Percentiles rank a stretch among this genome's conserved stretches.
Evolutionary conservation across 306 rosid genomes (phyloP).

Genomic region (Ceratonia siliqua): DNA sequence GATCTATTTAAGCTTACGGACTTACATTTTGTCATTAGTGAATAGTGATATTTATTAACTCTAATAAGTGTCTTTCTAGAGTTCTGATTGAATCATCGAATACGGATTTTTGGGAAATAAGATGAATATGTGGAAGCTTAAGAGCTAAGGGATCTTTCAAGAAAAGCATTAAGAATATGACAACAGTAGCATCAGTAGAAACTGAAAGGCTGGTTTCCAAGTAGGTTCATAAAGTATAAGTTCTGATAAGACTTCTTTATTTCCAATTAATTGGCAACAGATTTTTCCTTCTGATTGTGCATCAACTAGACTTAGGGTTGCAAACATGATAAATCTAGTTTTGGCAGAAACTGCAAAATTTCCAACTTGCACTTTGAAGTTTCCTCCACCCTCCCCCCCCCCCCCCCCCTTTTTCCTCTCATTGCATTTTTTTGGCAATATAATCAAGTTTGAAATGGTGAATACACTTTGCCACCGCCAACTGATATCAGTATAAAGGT

Average conservation of each 20-base stretch:
- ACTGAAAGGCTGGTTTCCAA: neutral
- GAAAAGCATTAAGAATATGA: neutral
- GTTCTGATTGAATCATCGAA: neutral
- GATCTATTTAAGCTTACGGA: constrained; percentile 10
- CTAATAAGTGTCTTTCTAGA: neutral
- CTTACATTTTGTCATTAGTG: neutral
- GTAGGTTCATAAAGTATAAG: neutral
- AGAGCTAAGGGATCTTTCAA: neutral
- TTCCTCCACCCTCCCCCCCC: neutral
- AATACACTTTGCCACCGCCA: neutral
- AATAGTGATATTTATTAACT: constrained; percentile 15
- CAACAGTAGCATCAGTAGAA: neutral
- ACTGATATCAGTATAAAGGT: neutral
- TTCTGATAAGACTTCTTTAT: neutral
- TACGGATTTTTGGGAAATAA: constrained; percentile 21
- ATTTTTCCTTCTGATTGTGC: neutral
- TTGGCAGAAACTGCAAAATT: neutral
- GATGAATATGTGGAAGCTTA: constrained; percentile 2
- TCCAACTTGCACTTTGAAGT: neutral
- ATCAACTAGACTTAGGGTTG: neutral
- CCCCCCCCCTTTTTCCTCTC: too few relatives aligned
- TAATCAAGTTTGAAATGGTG: neutral
- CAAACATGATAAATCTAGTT: neutral
- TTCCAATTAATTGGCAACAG: neutral
- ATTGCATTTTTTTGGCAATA: constrained; percentile 2